Evolutionary conservation across 1,139 yeast genomes (phyloP), one percentile per base, ranked within the genome.

Genomic region (Ogataea hybrid): DNA sequence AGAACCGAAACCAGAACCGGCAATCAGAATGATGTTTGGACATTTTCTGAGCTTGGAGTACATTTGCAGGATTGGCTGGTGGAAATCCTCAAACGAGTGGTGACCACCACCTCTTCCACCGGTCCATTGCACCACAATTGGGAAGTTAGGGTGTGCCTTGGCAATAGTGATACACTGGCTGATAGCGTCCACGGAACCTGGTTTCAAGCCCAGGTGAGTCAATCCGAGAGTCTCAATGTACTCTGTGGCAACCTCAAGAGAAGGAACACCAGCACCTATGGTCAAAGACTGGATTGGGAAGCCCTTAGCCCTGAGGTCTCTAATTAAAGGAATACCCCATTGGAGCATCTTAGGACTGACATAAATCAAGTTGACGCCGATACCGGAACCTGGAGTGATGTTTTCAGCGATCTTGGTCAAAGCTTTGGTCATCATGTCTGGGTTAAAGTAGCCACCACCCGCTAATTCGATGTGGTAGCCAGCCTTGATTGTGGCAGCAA

Each of bases 51-150:
- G 85, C 73, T 86, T 85, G 55, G 96, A 75, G 70, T 92, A 92
- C 92, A 90, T 92, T 67, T 88, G 96, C 62, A 92, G 71, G 57
- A 92, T 79, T 57, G 98, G 98, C 62, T 90, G 92, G 67, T 92
- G 98, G 94, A 90, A 89, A 70, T 92, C 98, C 75, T 92, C 99
- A 63, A 82, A 92, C 44, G 97, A 90, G 69, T 92, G 99, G 67
- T 92, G 99, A 62, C 99, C 99, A 77, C 99, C 99, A 72, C 97
- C 99, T 79, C 99, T 90, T 67, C 99, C 99, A 77, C 97, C 98
- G 51, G 99, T 92, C 99, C 99, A 92, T 75, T 92, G 98, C 58
- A 92, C 73, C 45, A 92, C 90, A 60, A 92, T 87, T 53, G 98
- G 98, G 89, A 94, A 92, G 49, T 65, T 71, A 55, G 98, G 98